Conservation (phyloP, 768 basidiomycete species). For the Daedalea quercina region DNA sequence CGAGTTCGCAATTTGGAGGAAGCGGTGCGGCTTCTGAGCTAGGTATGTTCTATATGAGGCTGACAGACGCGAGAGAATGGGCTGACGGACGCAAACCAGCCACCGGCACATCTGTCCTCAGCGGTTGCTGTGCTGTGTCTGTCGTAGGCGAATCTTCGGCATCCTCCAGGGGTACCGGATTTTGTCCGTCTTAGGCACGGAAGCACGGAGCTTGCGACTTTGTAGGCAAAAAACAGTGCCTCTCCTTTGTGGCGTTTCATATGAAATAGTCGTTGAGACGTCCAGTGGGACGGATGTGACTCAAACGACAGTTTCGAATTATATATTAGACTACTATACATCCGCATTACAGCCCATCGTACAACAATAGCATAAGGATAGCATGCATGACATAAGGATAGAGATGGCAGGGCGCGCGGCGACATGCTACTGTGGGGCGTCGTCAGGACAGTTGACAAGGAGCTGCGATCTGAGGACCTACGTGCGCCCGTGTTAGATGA, state of each 20-base stretch:
- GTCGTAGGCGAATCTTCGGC: not conserved
- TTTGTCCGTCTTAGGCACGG: not conserved
- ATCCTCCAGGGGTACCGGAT: not conserved
- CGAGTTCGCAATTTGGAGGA: slow-evolving; percentile 59
- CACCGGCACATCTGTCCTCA: not conserved
- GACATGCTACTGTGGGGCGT: not conserved
- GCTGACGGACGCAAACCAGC: not conserved
- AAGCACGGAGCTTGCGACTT: not conserved
- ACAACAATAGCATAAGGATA: slow-evolving; percentile 3
- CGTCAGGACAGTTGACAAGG: not conserved
- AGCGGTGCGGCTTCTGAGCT: slow-evolving; percentile 25
- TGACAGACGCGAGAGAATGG: not conserved
- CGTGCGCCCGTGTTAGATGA: not conserved
- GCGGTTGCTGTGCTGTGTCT: not conserved
- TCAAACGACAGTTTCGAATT: not conserved
- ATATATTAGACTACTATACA: not conserved
- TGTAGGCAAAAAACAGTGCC: not conserved
- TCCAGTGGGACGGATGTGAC: not conserved
- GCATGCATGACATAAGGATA: slow-evolving; percentile 3
- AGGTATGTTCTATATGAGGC: not conserved
- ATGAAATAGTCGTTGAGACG: not conserved
- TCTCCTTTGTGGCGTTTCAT: not conserved
- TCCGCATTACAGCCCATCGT: slow-evolving; percentile 1
- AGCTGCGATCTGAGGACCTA: not conserved
- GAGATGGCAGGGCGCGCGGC: not conserved